Conservation (phyloP, 2,329 filamentous ascomycete genomes). For the Nothopassalora personata region DNA sequence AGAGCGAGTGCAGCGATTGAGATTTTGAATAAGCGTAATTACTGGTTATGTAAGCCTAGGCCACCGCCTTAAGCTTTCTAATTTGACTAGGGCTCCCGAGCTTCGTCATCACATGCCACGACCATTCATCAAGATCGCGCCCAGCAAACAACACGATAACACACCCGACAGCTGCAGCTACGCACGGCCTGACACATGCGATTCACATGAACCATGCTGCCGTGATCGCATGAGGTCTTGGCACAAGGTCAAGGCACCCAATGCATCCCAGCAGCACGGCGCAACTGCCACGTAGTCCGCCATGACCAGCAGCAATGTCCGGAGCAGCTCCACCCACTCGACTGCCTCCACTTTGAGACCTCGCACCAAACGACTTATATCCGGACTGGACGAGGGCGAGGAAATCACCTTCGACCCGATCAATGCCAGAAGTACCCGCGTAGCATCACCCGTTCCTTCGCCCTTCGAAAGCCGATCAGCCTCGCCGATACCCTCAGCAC, state of each 20-base stretch:
- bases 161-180: background rate
- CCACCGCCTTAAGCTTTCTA: background rate
- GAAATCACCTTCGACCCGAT: slow-evolving; percentile 33
- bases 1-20: too few relatives aligned
- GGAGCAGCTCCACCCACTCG: slow-evolving; percentile 32
- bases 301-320: slow-evolving; percentile 30
- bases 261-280: background rate
- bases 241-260: background rate
- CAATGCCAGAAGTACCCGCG: slow-evolving; percentile 29
- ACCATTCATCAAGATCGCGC: background rate
- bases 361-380: slow-evolving; percentile 44
- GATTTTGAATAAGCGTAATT: too few relatives aligned
- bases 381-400: slow-evolving; percentile 42
- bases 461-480: slow-evolving; percentile 36
- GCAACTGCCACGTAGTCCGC: slow-evolving; percentile 15
- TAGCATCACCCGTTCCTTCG: slow-evolving; percentile 34
- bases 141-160: background rate
- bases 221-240: background rate
- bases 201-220: background rate
- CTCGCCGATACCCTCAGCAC: slow-evolving; percentile 39
- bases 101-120: background rate
- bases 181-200: background rate
- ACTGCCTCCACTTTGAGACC: slow-evolving; percentile 43
- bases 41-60: too few relatives aligned
- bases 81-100: background rate